Base-by-base conservation (phyloP, 306 rosid species). In the Begonia fuchsioides region DNA sequence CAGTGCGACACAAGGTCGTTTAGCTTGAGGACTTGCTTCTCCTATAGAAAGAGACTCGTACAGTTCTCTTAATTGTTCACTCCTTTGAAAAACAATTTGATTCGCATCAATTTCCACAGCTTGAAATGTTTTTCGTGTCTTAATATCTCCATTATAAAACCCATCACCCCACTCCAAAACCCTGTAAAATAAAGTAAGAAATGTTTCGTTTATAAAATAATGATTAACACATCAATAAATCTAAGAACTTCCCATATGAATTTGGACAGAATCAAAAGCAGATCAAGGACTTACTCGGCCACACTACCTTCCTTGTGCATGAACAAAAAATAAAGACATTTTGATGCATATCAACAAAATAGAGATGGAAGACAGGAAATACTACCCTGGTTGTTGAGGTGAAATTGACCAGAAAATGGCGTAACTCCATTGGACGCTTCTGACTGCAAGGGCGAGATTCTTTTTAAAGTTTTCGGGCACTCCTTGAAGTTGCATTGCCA, bases 61-160 rank as follows among this genome's bases (percentile, higher is more conserved):
- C 3, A 86, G 70, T 43, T 76, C 94, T 63, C 81, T 55, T 56
- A 86, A 48, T 57, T 82, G 81, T 49, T 82, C 86, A 61, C 93
- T 82, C 50, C 96, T 74, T 53, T 82, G 90, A 49, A 82, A 54
- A 12, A 79, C 86, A 54, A 79, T 66, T 68, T 82, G 77, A 44
- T 86, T 83, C 14, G 93, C 71, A 68, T 66, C 66, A 17, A 70
- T 74, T 15, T 86, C 90, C 2, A 72, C 48, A 43, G 79, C 69
- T 77, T 79, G 94, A 54, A 63, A 52, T 58, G 93, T 82, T 68
- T 86, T 86, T 62, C 90, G 69, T 1, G 96, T 82, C 79, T 86
- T 86, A 17, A 86, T 86, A 43, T 82, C 90, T 53, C 93, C 96
- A 64, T 86, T 86, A 74, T 86, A 86, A 77, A 74, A 86, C 10